Conservation (phyloP, 139 green algal species). For the Picochlorum sp. region DNA sequence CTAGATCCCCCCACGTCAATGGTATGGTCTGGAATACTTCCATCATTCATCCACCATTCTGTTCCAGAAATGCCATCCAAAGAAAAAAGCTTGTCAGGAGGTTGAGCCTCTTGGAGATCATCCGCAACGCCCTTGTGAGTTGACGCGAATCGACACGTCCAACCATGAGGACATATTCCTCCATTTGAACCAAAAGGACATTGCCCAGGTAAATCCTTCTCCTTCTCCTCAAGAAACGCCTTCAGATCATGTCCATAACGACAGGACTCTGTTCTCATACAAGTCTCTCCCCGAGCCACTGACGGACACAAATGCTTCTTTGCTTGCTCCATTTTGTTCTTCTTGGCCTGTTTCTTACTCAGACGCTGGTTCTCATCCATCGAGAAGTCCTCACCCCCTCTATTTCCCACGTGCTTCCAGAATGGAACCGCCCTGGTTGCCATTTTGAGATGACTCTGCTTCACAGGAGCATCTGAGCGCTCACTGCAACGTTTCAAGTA, state of each 20-base stretch:
- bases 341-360: no score
- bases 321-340: no score
- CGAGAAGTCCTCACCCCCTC: no score
- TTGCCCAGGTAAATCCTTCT: constrained; percentile 54
- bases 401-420: no score
- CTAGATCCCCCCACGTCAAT: neutral
- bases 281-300: constrained; percentile 17
- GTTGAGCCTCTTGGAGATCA: neutral
- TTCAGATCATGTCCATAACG: constrained; percentile 63
- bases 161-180: constrained; percentile 36
- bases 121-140: constrained; percentile 24
- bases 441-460: no score
- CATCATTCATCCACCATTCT: constrained; percentile 4
- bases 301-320: neutral
- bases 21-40: neutral
- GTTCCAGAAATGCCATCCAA: constrained; percentile 1
- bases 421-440: no score
- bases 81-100: neutral
- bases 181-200: constrained; percentile 50
- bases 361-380: no score
- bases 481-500: no score
- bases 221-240: constrained; percentile 48
- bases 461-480: no score
- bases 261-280: constrained; percentile 51
- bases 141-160: constrained; percentile 57